Evolutionary conservation across 345 rosid genomes (phyloP), one percentile per base, ranked within the genome.

Genomic region (Arabis hirsuta): DNA sequence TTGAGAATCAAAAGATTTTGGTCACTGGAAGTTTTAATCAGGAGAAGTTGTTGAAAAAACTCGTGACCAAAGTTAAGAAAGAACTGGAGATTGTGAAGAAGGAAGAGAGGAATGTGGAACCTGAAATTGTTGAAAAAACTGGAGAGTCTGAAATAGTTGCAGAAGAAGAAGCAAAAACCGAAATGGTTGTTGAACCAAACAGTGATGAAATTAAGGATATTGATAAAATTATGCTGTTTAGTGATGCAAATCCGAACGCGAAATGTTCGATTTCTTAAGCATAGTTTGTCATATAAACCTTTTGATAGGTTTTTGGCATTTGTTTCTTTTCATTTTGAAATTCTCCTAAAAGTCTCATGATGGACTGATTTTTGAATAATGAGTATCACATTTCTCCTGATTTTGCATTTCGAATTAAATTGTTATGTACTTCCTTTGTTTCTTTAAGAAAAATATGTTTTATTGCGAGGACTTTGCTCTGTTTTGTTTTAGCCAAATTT

Each of bases 211-310:
- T 62, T 27, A 69, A 62, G 19, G 78, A 83, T 1, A 42, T 56
- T 0, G 78, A 82, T 16, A 62, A 64, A 7, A 53, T 4, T 34
- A 41, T 72, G 86, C 65, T 80, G 72, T 87, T 90, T 26, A 85
- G 79, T n/a, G 98, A 88, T 13, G 98, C 87, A 55, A 90, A 92
- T 62, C 81, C 96, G 9, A 88, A 86, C 68, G 87, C 90, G 7
- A 55, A 24, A 19, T 87, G 97, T 73, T 72, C 24, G 12, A 47
- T 65, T 27, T 65, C 59, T 6, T 73, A 73, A 53, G 14, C 42
- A 14, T 32, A 52, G 9, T 29, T 52, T 54, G 54, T 52, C 52
- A 69, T 46, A 45, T 2, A 16, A 24, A 42, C 19, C 7, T 44
- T 43, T 26, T 7, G 26, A 16, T 5, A 12, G 2, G 34, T 5